Percentiles rank a stretch among this genome's conserved stretches.
phyloP scores from a whole-genome alignment of 2,329 filamentous ascomycete species.

The Penicillium sp. region DNA sequence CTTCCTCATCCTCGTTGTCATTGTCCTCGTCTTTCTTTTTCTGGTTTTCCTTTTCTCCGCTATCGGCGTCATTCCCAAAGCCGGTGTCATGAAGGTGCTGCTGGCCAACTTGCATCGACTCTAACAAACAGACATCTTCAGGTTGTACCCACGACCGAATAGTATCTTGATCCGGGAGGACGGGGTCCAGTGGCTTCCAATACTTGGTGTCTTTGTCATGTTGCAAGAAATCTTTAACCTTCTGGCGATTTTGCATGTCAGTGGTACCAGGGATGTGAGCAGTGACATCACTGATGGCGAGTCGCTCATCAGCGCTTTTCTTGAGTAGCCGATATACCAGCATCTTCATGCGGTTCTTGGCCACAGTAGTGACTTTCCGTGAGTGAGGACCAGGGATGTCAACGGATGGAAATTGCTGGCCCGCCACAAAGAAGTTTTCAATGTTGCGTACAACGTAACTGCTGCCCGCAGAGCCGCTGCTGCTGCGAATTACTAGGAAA shows the following conservation, averaged over 20 bases:
- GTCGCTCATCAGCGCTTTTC: constrained; percentile 62
- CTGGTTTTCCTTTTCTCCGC: constrained; percentile 58
- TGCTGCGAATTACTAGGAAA: constrained; percentile 79
- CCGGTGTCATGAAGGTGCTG: constrained; percentile 88
- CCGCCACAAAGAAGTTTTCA: constrained; percentile 83
- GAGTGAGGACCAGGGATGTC: constrained; percentile 93
- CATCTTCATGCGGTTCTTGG: constrained; percentile 95
- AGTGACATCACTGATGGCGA: constrained; percentile 78
- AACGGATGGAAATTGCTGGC: constrained; percentile 84
- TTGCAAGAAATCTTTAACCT: constrained; percentile 90
- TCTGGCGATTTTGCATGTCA: constrained; percentile 91
- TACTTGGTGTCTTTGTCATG: constrained; percentile 85
- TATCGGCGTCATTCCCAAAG: constrained; percentile 64
- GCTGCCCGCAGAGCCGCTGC: constrained; percentile 69
- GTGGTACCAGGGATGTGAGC: constrained; percentile 88
- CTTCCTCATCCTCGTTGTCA: constrained; percentile 59
- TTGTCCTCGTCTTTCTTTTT: constrained; percentile 62
- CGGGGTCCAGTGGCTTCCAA: constrained; percentile 72
- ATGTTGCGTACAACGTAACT: constrained; percentile 81
- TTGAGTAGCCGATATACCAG: constrained; percentile 83
- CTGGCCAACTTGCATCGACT: constrained; percentile 93
- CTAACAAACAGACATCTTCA: constrained; percentile 88
- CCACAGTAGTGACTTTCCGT: constrained; percentile 90
- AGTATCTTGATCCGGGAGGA: constrained; percentile 67
- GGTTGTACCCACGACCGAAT: constrained; percentile 87